Percentiles rank a stretch among this genome's conserved stretches.
Conservation (phyloP, 2,329 filamentous ascomycete species). For the Fusarium sp. region DNA sequence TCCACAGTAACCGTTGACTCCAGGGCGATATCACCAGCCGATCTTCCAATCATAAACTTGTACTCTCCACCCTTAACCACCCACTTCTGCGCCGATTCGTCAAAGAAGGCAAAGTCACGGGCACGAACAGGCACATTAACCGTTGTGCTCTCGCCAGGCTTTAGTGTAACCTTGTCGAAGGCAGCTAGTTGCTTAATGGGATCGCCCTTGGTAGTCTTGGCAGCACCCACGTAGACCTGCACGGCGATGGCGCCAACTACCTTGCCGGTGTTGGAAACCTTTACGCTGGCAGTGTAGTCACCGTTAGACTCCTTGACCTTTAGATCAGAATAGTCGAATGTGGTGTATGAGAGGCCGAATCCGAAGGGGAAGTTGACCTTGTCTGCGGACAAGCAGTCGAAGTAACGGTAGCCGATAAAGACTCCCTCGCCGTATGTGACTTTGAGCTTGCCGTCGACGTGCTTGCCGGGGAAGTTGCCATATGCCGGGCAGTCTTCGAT, state of each 20-base stretch:
- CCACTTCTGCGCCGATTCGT: slow-evolving; percentile 47
- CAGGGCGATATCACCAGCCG: slow-evolving; percentile 43
- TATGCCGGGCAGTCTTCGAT: slow-evolving; percentile 74
- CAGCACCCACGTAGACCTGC: slow-evolving; percentile 63
- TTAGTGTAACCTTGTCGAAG: slow-evolving; percentile 69
- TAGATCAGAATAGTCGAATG: slow-evolving; percentile 74
- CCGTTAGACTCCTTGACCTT: slow-evolving; percentile 49
- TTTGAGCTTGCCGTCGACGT: slow-evolving; percentile 60
- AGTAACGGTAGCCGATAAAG: slow-evolving; percentile 77
- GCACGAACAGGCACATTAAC: slow-evolving; percentile 42
- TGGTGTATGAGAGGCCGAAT: slow-evolving; percentile 58
- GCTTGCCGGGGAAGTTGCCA: slow-evolving; percentile 69
- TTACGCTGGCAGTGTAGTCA: slow-evolving; percentile 60
- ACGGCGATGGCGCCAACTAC: slow-evolving; percentile 65
- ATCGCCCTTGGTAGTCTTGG: slow-evolving; percentile 35
- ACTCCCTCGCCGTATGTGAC: slow-evolving; percentile 77
- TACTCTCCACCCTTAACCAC: slow-evolving; percentile 48
- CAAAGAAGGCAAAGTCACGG: slow-evolving; percentile 49
- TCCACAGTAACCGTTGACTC: slow-evolving; percentile 39
- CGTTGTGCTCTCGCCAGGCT: slow-evolving; percentile 45
- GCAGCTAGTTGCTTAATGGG: slow-evolving; percentile 73
- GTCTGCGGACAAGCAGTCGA: slow-evolving; percentile 70
- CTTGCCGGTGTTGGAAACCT: slow-evolving; percentile 70
- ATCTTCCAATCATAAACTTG: slow-evolving; percentile 47
- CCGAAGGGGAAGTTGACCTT: slow-evolving; percentile 75